These are phyloP conservation scores for Agastache rugosa DNA, from an alignment of 257 asterid genomes.

Conservation along the genomic window DNA sequence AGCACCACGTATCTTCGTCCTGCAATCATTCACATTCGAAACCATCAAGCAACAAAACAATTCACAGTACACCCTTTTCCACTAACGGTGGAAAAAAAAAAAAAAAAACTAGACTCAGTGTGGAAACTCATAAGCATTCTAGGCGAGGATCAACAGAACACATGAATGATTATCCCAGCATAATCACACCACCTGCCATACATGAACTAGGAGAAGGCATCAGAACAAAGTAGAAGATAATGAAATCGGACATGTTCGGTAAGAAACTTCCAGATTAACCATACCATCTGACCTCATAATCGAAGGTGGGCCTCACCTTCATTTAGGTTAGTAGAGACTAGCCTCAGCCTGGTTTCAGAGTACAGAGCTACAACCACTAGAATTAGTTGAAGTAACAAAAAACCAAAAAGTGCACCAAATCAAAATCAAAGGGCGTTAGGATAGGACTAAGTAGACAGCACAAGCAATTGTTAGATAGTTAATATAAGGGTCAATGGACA, in stretches of 20 bases:
- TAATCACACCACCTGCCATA: constrained; percentile 62
- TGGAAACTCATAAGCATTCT: constrained; percentile 30
- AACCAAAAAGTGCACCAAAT: constrained; percentile 26
- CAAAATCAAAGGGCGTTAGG: constrained; percentile 40
- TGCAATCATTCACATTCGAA: constrained; percentile 34
- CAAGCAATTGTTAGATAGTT: constrained; percentile 37
- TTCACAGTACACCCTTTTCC: constrained; percentile 2
- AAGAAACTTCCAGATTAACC: constrained; percentile 35
- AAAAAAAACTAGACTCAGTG: not conserved
- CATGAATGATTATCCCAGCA: constrained; percentile 45
- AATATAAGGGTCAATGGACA: constrained; percentile 52
- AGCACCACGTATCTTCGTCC: constrained; percentile 41
- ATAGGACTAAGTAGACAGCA: constrained; percentile 35
- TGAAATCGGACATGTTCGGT: constrained; percentile 27
- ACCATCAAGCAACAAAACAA: constrained; percentile 38
- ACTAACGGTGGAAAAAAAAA: not conserved
- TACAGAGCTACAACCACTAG: constrained; percentile 45
- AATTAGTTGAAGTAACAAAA: constrained; percentile 33
- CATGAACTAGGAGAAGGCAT: constrained; percentile 59
- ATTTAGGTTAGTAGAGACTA: constrained; percentile 45
- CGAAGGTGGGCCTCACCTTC: constrained; percentile 54
- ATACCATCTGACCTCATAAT: constrained; percentile 57
- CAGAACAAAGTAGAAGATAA: constrained; percentile 47
- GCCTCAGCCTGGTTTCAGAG: constrained; percentile 53
- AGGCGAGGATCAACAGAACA: constrained; percentile 39